These are phyloP conservation scores for Leccinum longicurvipes DNA, from an alignment of 768 basidiomycete genomes.

Conservation along the genomic window DNA sequence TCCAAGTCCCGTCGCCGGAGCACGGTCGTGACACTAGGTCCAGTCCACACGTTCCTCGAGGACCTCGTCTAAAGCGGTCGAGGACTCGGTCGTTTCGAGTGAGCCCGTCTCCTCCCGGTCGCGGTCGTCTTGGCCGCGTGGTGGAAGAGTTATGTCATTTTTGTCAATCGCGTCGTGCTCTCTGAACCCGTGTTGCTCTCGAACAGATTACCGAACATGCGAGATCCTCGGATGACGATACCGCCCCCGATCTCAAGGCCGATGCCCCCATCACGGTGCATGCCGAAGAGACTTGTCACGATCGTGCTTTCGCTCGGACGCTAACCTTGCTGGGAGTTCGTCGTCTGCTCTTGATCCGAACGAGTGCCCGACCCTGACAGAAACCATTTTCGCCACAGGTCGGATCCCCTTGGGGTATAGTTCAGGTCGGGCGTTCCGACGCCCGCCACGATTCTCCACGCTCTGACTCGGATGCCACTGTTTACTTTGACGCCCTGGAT, in stretches of 20 bases:
- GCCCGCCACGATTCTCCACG: not conserved
- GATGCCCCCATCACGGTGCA: not conserved
- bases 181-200: not conserved
- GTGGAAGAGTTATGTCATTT: slow-evolving; percentile 18
- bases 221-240: not conserved
- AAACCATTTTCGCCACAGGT: slow-evolving; percentile 4
- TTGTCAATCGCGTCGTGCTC: not conserved
- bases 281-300: not conserved
- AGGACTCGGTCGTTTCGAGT: slow-evolving; percentile 10
- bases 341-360: not conserved
- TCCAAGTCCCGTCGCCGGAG: slow-evolving; percentile 16
- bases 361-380: slow-evolving; percentile 7
- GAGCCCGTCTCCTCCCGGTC: slow-evolving; percentile 11
- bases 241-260: not conserved
- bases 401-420: not conserved
- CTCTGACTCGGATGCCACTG: slow-evolving; percentile 18
- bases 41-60: not conserved
- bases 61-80: not conserved
- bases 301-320: not conserved
- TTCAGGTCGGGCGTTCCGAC: slow-evolving; percentile 1
- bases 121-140: slow-evolving; percentile 12
- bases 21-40: not conserved
- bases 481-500: slow-evolving; percentile 28
- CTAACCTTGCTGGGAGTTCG: slow-evolving; percentile 1
- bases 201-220: slow-evolving; percentile 10